These are phyloP conservation scores for Cercospora sojina DNA, from an alignment of 2,329 filamentous ascomycete genomes.

Conservation along the genomic window DNA sequence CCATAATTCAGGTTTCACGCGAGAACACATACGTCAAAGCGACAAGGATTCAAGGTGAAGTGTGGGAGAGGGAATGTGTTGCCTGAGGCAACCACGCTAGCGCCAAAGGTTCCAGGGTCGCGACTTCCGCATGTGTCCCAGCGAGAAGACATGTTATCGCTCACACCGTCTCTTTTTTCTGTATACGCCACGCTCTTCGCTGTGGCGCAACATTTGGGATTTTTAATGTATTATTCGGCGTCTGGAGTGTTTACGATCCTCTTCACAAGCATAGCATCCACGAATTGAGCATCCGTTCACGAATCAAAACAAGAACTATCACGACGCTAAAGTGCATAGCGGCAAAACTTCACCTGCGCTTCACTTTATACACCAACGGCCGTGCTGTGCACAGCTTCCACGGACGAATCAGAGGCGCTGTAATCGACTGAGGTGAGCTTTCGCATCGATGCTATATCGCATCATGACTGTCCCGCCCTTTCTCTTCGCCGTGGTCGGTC, in stretches of 20 bases:
- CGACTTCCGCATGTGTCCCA: neutral
- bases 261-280: neutral
- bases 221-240: constrained; percentile 6
- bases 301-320: neutral
- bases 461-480: neutral
- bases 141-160: neutral
- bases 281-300: neutral
- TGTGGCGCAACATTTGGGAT: neutral
- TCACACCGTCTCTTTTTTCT: neutral
- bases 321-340: neutral
- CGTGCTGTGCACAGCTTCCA: neutral
- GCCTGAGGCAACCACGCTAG: constrained; percentile 4
- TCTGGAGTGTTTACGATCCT: constrained; percentile 4
- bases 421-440: neutral
- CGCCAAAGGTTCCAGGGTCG: constrained; percentile 2
- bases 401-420: neutral
- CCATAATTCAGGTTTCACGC: constrained; percentile 10
- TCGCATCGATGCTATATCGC: neutral
- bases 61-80: neutral
- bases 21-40: constrained; percentile 8
- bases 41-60: constrained; percentile 7
- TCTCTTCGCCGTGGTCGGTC: neutral
- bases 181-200: neutral
- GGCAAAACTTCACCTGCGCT: constrained; percentile 1
- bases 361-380: neutral